Evolutionary conservation across 805 yeast genomes (phyloP).

Genomic region (Candida ortonii): DNA sequence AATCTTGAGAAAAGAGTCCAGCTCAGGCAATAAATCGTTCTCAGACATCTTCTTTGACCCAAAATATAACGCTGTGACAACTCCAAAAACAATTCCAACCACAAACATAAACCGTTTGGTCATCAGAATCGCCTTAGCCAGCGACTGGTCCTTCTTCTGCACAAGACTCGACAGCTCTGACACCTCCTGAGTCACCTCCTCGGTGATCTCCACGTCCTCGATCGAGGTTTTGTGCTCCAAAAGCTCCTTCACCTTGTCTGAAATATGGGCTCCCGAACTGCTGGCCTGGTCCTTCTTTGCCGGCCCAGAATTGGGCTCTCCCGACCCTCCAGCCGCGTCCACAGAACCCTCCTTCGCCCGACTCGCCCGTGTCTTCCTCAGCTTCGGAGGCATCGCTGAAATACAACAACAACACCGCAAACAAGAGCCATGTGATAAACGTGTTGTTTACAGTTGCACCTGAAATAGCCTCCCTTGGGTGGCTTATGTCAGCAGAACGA

Average conservation of each 20-base stretch:
- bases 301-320: neutral
- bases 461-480: too few species aligned
- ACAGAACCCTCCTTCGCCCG: too few species aligned
- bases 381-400: constrained; percentile 9
- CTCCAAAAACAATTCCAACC: constrained; percentile 72
- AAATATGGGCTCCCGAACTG: constrained; percentile 9
- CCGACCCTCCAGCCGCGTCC: too few species aligned
- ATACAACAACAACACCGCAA: neutral
- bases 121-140: constrained; percentile 14
- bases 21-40: constrained; percentile 43
- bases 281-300: constrained; percentile 2
- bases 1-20: constrained; percentile 49
- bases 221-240: constrained; percentile 2
- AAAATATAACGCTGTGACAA: constrained; percentile 59
- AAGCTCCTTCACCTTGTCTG: constrained; percentile 4
- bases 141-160: constrained; percentile 6
- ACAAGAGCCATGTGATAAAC: too few species aligned
- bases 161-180: constrained; percentile 5
- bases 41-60: constrained; percentile 44
- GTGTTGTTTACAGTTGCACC: too few species aligned
- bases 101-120: constrained; percentile 59
- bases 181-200: constrained; percentile 1
- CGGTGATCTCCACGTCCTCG: constrained; percentile 7
- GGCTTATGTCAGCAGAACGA: too few species aligned
- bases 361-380: constrained; percentile 6